A percentile compares a stretch with the other conserved stretches of the same genome.
Evolutionary conservation across 305 asterid genomes (phyloP).

Genomic region (Fraxinus nigra): DNA sequence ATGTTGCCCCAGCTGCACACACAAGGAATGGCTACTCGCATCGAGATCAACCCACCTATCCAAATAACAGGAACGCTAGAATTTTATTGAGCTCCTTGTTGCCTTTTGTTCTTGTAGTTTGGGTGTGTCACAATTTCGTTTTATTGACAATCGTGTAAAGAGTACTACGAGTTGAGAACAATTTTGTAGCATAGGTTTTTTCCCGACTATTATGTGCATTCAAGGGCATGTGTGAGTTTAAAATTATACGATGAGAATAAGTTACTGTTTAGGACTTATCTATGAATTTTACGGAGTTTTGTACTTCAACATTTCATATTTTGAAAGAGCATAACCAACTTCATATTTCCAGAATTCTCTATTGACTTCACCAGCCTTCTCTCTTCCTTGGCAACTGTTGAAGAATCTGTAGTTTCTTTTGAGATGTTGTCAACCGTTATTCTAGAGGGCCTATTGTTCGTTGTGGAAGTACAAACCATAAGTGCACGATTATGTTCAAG

Average conservation of each 20-base stretch:
- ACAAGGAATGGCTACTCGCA: conserved; percentile 77
- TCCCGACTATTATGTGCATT: neutral
- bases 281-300: neutral
- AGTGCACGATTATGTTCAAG: too few species aligned
- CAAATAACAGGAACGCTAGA: conserved; percentile 61
- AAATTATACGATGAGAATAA: neutral
- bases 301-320: neutral
- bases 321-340: neutral
- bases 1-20: conserved; percentile 52
- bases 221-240: neutral
- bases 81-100: conserved; percentile 44
- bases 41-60: conserved; percentile 75
- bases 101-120: neutral
- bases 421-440: neutral
- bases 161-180: neutral
- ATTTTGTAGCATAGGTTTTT: conserved; percentile 18
- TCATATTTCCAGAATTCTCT: neutral
- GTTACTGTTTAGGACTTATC: neutral
- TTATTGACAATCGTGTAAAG: neutral
- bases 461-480: neutral
- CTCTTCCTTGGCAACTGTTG: neutral
- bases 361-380: neutral
- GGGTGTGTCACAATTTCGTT: neutral
- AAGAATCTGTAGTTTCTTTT: neutral
- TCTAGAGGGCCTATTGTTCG: conserved; percentile 33